phyloP scores from a whole-genome alignment of 164 flowering plant species.

The Magnolia officinalis region DNA sequence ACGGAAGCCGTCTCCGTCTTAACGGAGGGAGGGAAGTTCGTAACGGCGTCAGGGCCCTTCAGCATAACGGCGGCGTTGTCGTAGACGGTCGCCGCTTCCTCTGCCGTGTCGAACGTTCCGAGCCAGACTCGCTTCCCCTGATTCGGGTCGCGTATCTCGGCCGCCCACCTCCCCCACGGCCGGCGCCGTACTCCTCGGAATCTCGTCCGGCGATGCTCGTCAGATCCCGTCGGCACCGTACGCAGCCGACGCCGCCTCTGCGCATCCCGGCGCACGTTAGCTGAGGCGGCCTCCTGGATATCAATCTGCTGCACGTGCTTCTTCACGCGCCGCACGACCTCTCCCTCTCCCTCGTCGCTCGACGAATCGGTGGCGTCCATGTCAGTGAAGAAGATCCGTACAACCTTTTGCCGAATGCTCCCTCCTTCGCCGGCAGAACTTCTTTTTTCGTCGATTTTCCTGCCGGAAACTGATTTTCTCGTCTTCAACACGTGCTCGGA shows the following conservation, averaged over 20 bases:
- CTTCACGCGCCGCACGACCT: conserved; percentile 35
- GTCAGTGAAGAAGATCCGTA: conserved; percentile 44
- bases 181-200: conserved; percentile 57
- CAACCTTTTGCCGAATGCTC: conserved; percentile 19
- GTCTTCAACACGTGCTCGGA: conserved; percentile 38
- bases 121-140: conserved; percentile 59
- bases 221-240: neutral
- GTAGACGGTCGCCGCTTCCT: conserved; percentile 64
- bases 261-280: neutral
- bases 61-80: conserved; percentile 57
- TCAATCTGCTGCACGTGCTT: conserved; percentile 39
- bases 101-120: conserved; percentile 68
- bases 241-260: conserved; percentile 6
- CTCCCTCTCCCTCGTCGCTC: conserved; percentile 41
- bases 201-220: conserved; percentile 5
- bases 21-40: conserved; percentile 27
- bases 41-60: conserved; percentile 57
- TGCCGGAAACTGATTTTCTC: conserved; percentile 12
- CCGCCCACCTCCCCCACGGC: conserved; percentile 81
- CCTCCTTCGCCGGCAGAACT: neutral
- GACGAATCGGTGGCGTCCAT: conserved; percentile 61
- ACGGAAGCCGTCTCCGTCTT: neutral
- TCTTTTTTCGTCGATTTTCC: conserved; percentile 1
- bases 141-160: conserved; percentile 68
- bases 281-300: conserved; percentile 8